Evolutionary conservation across 1,139 yeast genomes (phyloP).

Genomic region (Lodderomyces pseudojiufengensis): DNA sequence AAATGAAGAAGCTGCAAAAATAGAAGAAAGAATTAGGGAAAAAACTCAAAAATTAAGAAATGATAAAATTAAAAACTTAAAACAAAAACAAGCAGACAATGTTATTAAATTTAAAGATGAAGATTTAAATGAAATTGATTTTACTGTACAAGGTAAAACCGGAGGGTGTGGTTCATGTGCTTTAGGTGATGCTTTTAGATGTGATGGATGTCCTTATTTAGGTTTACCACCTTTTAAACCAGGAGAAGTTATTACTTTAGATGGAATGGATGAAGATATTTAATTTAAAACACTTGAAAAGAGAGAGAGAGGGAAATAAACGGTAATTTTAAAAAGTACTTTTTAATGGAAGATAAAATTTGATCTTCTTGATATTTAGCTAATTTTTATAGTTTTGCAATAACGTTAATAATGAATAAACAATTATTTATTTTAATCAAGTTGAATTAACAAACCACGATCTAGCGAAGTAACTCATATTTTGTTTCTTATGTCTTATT

Average conservation of each 20-base stretch:
- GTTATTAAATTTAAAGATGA: slow-evolving; percentile 61
- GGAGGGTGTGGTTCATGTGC: slow-evolving; percentile 98
- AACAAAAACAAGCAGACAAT: no score
- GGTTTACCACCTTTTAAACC: slow-evolving; percentile 98
- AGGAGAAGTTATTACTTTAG: slow-evolving; percentile 68
- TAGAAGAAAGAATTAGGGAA: slow-evolving; percentile 45
- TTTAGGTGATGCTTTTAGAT: slow-evolving; percentile 94
- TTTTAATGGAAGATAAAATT: no score
- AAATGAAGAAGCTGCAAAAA: slow-evolving; percentile 49
- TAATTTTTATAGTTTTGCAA: no score
- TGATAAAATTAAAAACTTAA: slow-evolving; percentile 11
- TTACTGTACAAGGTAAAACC: slow-evolving; percentile 88
- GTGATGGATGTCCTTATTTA: slow-evolving; percentile 96
- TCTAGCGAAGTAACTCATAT: no score
- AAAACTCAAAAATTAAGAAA: slow-evolving; percentile 2
- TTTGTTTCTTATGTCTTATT: no score
- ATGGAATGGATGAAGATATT: slow-evolving; percentile 49
- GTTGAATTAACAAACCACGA: no score
- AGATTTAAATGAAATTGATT: slow-evolving; percentile 84
- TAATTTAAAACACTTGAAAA: no score
- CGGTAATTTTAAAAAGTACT: no score
- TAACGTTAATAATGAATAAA: no score
- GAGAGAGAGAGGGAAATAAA: no score
- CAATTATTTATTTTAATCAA: no score
- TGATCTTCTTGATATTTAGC: no score